A percentile compares a stretch with the other conserved stretches of the same genome.
These are phyloP conservation scores for Backusella parvicylindrica DNA, from an alignment of 192 early-diverging fungal genomes.

Conservation along the genomic window DNA sequence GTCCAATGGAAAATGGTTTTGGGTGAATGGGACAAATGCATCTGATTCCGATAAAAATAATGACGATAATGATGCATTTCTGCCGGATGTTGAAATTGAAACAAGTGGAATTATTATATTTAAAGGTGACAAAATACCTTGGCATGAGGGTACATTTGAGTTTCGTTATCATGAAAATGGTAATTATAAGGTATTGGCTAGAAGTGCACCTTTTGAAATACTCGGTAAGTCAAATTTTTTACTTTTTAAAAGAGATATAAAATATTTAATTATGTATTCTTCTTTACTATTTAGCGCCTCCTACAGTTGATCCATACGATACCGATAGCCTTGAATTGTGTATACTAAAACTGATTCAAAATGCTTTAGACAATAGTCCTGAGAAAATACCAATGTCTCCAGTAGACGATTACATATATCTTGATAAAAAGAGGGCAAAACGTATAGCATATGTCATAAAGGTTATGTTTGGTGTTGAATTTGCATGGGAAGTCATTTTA, in stretches of 20 bases:
- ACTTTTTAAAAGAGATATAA: not conserved
- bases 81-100: not conserved
- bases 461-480: conserved; percentile 84
- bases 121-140: conserved; percentile 66
- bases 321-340: conserved; percentile 31
- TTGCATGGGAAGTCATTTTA: conserved; percentile 69
- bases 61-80: not conserved
- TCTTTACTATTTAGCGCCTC: not conserved
- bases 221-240: conserved; percentile 31
- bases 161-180: conserved; percentile 85
- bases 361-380: conserved; percentile 40
- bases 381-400: conserved; percentile 41
- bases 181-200: conserved; percentile 72
- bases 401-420: conserved; percentile 46
- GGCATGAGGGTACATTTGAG: conserved; percentile 85
- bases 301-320: conserved; percentile 25
- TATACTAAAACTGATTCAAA: conserved; percentile 43
- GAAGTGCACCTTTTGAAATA: conserved; percentile 80
- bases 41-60: not conserved
- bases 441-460: conserved; percentile 78
- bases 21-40: conserved; percentile 1
- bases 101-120: conserved; percentile 60
- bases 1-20: conserved; percentile 69
- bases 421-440: conserved; percentile 55
- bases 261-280: not conserved